phyloP scores from a whole-genome alignment of 495 filamentous ascomycete genomes.

The Neurospora africana region DNA sequence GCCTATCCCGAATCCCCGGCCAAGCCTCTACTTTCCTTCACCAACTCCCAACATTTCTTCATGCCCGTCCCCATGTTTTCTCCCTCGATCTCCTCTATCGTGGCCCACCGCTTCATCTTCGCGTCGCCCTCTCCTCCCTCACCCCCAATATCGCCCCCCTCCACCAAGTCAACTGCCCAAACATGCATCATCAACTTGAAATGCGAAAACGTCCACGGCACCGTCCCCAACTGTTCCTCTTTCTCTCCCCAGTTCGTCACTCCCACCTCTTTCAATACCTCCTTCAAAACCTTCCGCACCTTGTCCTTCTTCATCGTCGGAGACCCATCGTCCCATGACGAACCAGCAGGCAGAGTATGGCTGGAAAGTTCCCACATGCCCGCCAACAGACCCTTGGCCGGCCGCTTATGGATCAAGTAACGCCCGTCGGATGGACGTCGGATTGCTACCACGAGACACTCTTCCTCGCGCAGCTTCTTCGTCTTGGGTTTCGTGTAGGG shows the following conservation, averaged over 20 bases:
- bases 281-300: slow-evolving; percentile 11
- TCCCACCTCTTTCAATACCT: slow-evolving; percentile 14
- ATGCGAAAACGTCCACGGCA: slow-evolving; percentile 39
- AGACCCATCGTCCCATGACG: neutral
- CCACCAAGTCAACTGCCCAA: slow-evolving; percentile 26
- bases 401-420: slow-evolving; percentile 32
- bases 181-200: slow-evolving; percentile 38
- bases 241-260: slow-evolving; percentile 2
- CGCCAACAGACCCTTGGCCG: slow-evolving; percentile 33
- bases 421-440: slow-evolving; percentile 21
- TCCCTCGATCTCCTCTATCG: slow-evolving; percentile 17
- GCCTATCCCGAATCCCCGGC: neutral
- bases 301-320: slow-evolving; percentile 10
- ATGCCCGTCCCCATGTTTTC: slow-evolving; percentile 41
- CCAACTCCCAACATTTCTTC: slow-evolving; percentile 35
- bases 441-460: slow-evolving; percentile 34
- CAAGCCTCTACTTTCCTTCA: slow-evolving; percentile 1
- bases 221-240: slow-evolving; percentile 24
- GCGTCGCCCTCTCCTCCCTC: neutral
- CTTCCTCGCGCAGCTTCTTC: slow-evolving; percentile 33
- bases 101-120: slow-evolving; percentile 21
- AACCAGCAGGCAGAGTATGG: slow-evolving; percentile 11
- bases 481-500: slow-evolving; percentile 26
- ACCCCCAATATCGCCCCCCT: neutral
- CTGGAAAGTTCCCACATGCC: slow-evolving; percentile 39